These are phyloP conservation scores for Oryza punctata DNA, from an alignment of 176 grass and related monocot genomes.

Conservation along the genomic window DNA sequence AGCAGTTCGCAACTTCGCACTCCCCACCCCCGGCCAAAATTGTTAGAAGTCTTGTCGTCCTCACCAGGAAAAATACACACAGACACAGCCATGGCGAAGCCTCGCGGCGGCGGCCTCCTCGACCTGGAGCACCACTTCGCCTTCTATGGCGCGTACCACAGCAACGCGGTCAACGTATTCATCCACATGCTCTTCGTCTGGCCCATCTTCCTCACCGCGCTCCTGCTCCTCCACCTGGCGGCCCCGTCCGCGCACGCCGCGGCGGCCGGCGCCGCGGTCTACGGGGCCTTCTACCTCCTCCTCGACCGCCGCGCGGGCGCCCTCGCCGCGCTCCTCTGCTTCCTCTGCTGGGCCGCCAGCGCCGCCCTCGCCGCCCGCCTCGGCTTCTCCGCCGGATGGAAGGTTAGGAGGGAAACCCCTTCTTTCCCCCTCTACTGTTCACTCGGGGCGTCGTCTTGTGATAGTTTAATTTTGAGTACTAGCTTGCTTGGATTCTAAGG, in stretches of 20 bases:
- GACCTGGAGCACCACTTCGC: slow-evolving; percentile 86
- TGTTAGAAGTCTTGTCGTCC: no score
- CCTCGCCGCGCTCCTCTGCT: slow-evolving; percentile 55
- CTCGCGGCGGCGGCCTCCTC: slow-evolving; percentile 46
- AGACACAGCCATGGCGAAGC: slow-evolving; percentile 42
- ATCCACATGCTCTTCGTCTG: slow-evolving; percentile 93
- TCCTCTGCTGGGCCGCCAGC: slow-evolving; percentile 67
- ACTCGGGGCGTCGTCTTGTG: neutral
- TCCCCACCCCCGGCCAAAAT: no score
- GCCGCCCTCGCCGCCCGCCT: slow-evolving; percentile 54
- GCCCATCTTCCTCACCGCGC: slow-evolving; percentile 75
- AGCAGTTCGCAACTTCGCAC: no score
- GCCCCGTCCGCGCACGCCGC: slow-evolving; percentile 38
- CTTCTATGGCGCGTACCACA: slow-evolving; percentile 96
- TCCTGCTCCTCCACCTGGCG: slow-evolving; percentile 75
- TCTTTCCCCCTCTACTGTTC: neutral
- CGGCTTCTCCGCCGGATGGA: slow-evolving; percentile 60
- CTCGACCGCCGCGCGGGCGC: slow-evolving; percentile 65
- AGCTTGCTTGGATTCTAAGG: neutral
- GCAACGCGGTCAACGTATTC: slow-evolving; percentile 73
- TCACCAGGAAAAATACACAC: no score
- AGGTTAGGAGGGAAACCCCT: slow-evolving; percentile 33
- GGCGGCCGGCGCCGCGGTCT: slow-evolving; percentile 43
- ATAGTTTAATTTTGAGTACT: neutral
- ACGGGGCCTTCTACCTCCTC: slow-evolving; percentile 61